Conservation (phyloP, 140 eudicot genomes). For the Ambrosia hybrid region DNA sequence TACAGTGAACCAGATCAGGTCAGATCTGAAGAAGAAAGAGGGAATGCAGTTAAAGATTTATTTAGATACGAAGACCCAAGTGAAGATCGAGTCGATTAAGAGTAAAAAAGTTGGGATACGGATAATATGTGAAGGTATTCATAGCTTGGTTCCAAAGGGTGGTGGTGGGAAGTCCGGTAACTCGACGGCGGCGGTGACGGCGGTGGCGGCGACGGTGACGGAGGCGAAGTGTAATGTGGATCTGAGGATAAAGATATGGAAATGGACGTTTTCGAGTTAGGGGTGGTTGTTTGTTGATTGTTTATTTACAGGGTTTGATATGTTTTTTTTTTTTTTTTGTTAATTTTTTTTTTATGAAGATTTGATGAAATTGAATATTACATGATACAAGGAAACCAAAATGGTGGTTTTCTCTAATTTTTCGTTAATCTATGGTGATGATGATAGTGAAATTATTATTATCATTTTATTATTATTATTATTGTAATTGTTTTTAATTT, state of each 20-base stretch:
- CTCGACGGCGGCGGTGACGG: conserved; percentile 29
- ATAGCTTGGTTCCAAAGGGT: conserved; percentile 47
- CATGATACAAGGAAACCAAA: conserved; percentile 16
- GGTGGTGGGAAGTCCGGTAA: conserved; percentile 36
- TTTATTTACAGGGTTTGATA: not conserved
- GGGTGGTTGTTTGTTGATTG: no score
- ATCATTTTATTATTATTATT: conserved; percentile 5
- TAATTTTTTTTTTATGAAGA: conserved; percentile 8
- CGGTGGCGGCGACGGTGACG: conserved; percentile 37
- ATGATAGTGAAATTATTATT: conserved; percentile 15
- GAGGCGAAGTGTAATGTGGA: conserved; percentile 77
- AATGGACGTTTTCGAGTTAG: conserved; percentile 56
- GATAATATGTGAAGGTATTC: conserved; percentile 61
- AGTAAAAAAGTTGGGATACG: conserved; percentile 62
- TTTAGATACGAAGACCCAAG: conserved; percentile 59
- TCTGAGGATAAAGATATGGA: conserved; percentile 83
- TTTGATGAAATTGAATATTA: conserved; percentile 24
- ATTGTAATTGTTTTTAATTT: conserved; percentile 31
- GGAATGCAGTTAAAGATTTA: conserved; percentile 49
- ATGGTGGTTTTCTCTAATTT: conserved; percentile 9
- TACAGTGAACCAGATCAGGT: conserved; percentile 33
- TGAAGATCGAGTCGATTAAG: conserved; percentile 53
- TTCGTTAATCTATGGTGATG: conserved; percentile 13
- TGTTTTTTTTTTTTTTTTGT: not conserved
- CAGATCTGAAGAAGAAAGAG: conserved; percentile 66